Conservation (phyloP, 1,284 basidiomycete species). For the Irpex sp. region DNA sequence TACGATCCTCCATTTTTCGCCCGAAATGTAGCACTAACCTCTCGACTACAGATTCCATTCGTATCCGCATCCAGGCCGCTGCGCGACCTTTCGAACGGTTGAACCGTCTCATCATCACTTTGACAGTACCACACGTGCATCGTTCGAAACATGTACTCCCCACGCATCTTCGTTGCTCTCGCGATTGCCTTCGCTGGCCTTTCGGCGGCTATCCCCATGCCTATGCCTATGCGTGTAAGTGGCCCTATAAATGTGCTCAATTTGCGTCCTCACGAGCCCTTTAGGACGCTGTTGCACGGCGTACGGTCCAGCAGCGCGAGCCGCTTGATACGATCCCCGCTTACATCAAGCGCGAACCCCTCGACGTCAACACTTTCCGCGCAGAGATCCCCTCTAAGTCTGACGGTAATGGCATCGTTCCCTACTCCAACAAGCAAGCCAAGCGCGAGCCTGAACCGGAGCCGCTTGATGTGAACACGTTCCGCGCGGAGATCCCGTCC, state of each 20-base stretch:
- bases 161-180: slow-evolving; percentile 39
- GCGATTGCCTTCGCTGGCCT: slow-evolving; percentile 43
- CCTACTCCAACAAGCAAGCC: slow-evolving; percentile 13
- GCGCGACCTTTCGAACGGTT: slow-evolving; percentile 19
- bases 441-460: slow-evolving; percentile 10
- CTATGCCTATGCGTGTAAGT: slow-evolving; percentile 38
- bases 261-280: not conserved
- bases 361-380: slow-evolving; percentile 31
- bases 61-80: slow-evolving; percentile 23
- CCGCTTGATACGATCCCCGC: slow-evolving; percentile 33
- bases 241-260: not conserved
- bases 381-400: slow-evolving; percentile 23
- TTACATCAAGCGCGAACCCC: slow-evolving; percentile 21
- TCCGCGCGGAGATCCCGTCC: slow-evolving; percentile 21
- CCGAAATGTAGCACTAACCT: slow-evolving; percentile 9
- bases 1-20: slow-evolving; percentile 17
- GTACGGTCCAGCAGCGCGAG: slow-evolving; percentile 23
- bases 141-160: slow-evolving; percentile 40
- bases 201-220: slow-evolving; percentile 42
- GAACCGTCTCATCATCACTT: slow-evolving; percentile 23
- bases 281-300: slow-evolving; percentile 20
- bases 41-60: slow-evolving; percentile 23
- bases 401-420: slow-evolving; percentile 15
- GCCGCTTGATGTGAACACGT: slow-evolving; percentile 15
- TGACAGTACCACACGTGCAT: slow-evolving; percentile 16